These are phyloP conservation scores for Litsea cubeba DNA, from an alignment of 164 flowering plant genomes.

Conservation along the genomic window DNA sequence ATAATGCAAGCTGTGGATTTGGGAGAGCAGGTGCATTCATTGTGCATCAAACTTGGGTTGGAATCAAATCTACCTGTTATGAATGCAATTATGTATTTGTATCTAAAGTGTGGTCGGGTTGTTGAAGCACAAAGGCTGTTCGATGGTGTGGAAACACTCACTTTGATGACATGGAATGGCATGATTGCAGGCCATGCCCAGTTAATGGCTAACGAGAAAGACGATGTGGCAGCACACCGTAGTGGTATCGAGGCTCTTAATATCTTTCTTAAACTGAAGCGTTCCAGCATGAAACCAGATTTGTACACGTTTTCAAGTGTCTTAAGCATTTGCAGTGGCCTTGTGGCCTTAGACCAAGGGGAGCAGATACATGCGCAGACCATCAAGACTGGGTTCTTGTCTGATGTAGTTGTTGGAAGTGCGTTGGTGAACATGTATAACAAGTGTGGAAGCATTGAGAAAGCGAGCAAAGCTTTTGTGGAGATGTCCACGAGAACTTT, in stretches of 20 bases:
- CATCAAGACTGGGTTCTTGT: constrained; percentile 59
- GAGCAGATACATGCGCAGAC: constrained; percentile 79
- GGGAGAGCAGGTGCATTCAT: constrained; percentile 64
- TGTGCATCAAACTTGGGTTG: constrained; percentile 53
- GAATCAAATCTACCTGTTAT: constrained; percentile 35
- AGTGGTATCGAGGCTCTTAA: constrained; percentile 66
- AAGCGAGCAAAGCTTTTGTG: constrained; percentile 49
- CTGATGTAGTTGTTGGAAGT: constrained; percentile 82
- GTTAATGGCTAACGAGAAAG: constrained; percentile 36
- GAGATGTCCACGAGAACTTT: constrained; percentile 56
- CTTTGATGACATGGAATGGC: constrained; percentile 75
- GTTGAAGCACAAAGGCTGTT: constrained; percentile 54
- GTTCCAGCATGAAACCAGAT: constrained; percentile 60
- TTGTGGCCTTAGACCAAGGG: constrained; percentile 73
- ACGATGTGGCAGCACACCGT: constrained; percentile 32
- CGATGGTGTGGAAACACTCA: constrained; percentile 38
- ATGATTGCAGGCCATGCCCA: constrained; percentile 85
- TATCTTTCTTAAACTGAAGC: constrained; percentile 46
- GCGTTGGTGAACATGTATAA: constrained; percentile 68
- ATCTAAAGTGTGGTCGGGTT: constrained; percentile 57
- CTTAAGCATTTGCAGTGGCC: constrained; percentile 53
- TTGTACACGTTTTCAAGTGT: constrained; percentile 64
- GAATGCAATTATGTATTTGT: constrained; percentile 72
- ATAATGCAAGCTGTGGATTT: constrained; percentile 32
- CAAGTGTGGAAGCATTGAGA: constrained; percentile 58